Base-by-base conservation (phyloP, 2,329 filamentous ascomycete species). In the Penicillium corylophilum region DNA sequence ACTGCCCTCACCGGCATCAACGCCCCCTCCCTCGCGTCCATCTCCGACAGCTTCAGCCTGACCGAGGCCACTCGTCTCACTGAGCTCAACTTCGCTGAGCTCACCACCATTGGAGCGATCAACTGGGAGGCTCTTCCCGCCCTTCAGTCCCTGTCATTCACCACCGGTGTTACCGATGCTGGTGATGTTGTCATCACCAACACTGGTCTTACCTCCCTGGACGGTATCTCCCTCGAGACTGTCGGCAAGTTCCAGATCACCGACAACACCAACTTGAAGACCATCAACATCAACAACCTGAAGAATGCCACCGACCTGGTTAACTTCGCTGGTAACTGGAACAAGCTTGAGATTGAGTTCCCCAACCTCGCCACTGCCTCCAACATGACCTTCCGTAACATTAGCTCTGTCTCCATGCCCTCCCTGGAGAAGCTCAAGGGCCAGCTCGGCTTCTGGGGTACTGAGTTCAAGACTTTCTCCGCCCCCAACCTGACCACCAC, bases 191-290 rank as follows among this genome's bases (percentile, higher is more conserved):
- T 77, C 62, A 92, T 99, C 71, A 82, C 85, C 74, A 94, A 99
- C 79, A 99, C 94, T 45, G 85, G 86, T 74, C 83, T 99, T 63
- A 82, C 78, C 71, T 84, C 82, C 60, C 82, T 99, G 54, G 80
- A 86, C 61, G 91, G 90, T 68, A 88, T 99, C 71, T 88, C 90
- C 71, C 80, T 97, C 59, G 74, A 83, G 58, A 80, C 81, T n/a
- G 86, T 90, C 48, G 81, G 83, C 51, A 80, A 77, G 61, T 83
- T 99, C 71, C 79, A 89, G 72, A 87, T 99, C 75, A 87, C 89
- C 82, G 96, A 96, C 86, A 97, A 97, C 84, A 78, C 77, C 56
- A 86, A 87, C 69, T 81, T 99, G 64, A 83, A 82, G 69, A 79
- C 79, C 55, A 89, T 95, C 77, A 82, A 83, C 69, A 73, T 77